Base-by-base conservation (phyloP, 306 rosid genomes). In the Lablab purpureus region DNA sequence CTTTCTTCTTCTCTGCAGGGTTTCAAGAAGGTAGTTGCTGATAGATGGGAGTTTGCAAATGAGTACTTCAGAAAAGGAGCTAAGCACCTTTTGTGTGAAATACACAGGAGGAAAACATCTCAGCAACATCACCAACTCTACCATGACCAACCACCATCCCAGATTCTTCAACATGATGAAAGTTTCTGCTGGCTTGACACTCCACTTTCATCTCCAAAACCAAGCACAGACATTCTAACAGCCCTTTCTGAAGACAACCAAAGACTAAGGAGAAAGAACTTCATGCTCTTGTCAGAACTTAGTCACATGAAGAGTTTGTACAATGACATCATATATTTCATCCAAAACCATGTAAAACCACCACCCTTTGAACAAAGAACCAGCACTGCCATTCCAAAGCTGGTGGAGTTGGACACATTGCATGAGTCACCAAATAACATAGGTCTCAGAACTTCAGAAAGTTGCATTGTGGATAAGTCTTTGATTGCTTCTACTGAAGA, bases 21-120 rank as follows among this genome's bases (percentile, higher is more conserved):
- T 13, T 90, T 90, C 85, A 90, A 88, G 80, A 90, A 90, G 81
- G 81, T 87, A 27, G 95, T 87, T 23, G 85, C 92, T 49, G 92
- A 90, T 50, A 84, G 92, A 70, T 90, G 95, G 95, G 95, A 90
- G 65, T 90, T 90, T 40, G 88, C 92, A 32, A 87, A 90, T 69
- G 92, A 90, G 75, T 77, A 77, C 65, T 90, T 90, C 86, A 90
- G 75, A 56, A 90, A 77, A 88, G 95, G 95, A 76, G 85, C 85
- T 9, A 87, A 80, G 52, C 86, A 87, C 58, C 82, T 88, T n/a
- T 50, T 90, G 7, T 81, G 80, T 43, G 88, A 85, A 78, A 90
- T 90, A 60, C 92, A 90, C 40, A 88, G 95, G 37, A 88, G 95
- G 68, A 90, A 87, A 77, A 54, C 87, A 51, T 71, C 85, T 45